Conservation (phyloP, 768 basidiomycete species). For the Sporobolomyces pararoseus region DNA sequence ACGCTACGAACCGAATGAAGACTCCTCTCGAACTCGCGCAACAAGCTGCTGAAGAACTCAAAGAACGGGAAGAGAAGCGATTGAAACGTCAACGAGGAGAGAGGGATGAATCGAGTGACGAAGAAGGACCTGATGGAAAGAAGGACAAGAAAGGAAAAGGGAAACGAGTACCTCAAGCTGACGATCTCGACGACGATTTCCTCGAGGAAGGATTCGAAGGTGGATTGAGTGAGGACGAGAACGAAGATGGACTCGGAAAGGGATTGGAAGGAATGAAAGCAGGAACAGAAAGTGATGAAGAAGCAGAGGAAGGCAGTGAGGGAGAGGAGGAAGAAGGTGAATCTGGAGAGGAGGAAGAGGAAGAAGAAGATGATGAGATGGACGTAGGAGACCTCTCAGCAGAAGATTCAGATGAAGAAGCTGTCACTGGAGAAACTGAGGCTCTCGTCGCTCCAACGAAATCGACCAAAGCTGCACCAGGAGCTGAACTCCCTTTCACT, state of each 20-base stretch:
- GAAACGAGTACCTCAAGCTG: conserved; percentile 58
- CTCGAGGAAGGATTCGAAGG: conserved; percentile 41
- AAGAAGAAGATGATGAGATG: conserved; percentile 44
- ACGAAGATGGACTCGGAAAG: conserved; percentile 44
- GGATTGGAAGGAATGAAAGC: conserved; percentile 54
- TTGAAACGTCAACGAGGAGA: conserved; percentile 80
- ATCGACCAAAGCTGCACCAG: neutral
- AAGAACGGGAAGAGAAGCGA: conserved; percentile 76
- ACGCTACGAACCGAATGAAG: conserved; percentile 90
- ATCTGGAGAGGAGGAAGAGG: conserved; percentile 47
- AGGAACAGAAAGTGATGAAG: conserved; percentile 49
- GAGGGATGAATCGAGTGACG: conserved; percentile 59
- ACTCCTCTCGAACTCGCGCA: conserved; percentile 89
- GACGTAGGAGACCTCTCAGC: conserved; percentile 29
- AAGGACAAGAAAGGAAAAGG: conserved; percentile 53
- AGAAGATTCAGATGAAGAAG: conserved; percentile 33
- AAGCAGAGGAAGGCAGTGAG: conserved; percentile 50
- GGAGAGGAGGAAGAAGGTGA: conserved; percentile 48
- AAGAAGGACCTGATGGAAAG: conserved; percentile 57
- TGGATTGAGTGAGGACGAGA: conserved; percentile 37
- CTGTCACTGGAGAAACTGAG: conserved; percentile 21
- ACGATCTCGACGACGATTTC: conserved; percentile 87
- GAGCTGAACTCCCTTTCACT: conserved; percentile 66
- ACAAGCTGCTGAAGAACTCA: conserved; percentile 79
- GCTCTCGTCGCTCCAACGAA: conserved; percentile 16